Base-by-base conservation (phyloP, 208 protist genomes). In the Leishmania martiniquensis region DNA sequence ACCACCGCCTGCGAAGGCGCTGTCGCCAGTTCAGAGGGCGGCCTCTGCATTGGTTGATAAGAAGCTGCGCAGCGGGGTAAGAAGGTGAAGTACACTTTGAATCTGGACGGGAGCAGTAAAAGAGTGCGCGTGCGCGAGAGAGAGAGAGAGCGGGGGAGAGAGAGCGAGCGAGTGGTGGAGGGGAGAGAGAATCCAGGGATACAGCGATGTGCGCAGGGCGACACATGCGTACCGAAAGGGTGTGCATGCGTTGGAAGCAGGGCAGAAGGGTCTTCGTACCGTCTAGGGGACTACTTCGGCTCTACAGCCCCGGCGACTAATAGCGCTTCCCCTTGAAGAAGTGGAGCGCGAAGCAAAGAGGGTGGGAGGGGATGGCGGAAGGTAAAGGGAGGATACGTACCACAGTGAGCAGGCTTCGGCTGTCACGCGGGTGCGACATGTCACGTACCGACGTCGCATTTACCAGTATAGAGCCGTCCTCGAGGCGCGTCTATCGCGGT, bases 1-100 rank as follows among this genome's bases (percentile, higher is more conserved):
- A n/a, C 34, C 49, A n/a, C 25, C 49, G 29, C 25, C 39, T n/a
- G 55, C n/a, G 52, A 32, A 45, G 34, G 49, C 25, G 59, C 4
- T 44, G 25, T 17, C 22, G 55, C 42, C 4, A 59, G 25, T 4
- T 10, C 72, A 13, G 42, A 13, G 13, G 39, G 72, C 44, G 34
- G 54, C 42, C 71, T 78, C 62, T 69, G 63, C 74, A 71, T 69
- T 37, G 25, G 29, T 59, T 39, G 37, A 29, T 62, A 44, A 20
- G 37, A 29, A 60, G 7, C 45, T 15, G 12, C 15, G 22, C 5
- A 42, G 37, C 22, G 3, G 17, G n/a, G 29, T 25, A 39, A 52
- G 59, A 20, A 37, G 17, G 63, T 68, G 5, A 42, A 68, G 9
- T 4, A 25, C 15, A 25, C 15, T 37, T 39, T 39, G 57, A 13